Percentiles rank a stretch among this genome's conserved stretches.
Evolutionary conservation across 1,284 basidiomycete species (phyloP).

Genomic region (Cutaneotrichosporon sp.): DNA sequence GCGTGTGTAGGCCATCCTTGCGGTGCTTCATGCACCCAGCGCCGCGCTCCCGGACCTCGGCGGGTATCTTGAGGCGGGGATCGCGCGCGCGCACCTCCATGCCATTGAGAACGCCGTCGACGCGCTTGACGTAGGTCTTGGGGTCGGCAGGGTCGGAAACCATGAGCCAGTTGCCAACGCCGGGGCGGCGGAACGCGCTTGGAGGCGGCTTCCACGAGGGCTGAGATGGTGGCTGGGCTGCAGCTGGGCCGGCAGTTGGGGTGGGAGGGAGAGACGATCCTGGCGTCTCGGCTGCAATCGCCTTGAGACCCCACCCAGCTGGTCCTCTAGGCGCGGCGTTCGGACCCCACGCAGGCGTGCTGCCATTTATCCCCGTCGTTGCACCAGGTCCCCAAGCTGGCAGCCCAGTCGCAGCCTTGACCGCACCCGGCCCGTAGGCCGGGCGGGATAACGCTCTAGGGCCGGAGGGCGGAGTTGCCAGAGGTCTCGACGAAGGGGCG

Average conservation of each 20-base stretch:
- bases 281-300: slow-evolving; percentile 15
- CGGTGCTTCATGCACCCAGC: slow-evolving; percentile 39
- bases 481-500: slow-evolving; percentile 7
- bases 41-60: slow-evolving; percentile 31
- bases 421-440: not conserved
- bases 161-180: slow-evolving; percentile 34
- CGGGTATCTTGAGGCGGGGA: slow-evolving; percentile 34
- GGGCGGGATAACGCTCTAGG: not conserved
- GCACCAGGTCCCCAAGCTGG: not conserved
- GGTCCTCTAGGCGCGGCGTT: slow-evolving; percentile 5
- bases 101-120: slow-evolving; percentile 41
- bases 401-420: not conserved
- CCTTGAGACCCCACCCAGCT: not conserved
- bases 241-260: slow-evolving; percentile 9
- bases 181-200: slow-evolving; percentile 31
- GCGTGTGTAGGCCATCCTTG: slow-evolving; percentile 26
- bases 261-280: slow-evolving; percentile 7
- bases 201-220: slow-evolving; percentile 32
- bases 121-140: slow-evolving; percentile 38
- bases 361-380: not conserved
- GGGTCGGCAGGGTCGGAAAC: slow-evolving; percentile 24
- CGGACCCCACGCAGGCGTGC: not conserved
- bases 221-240: slow-evolving; percentile 2
- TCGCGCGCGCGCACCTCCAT: slow-evolving; percentile 34
- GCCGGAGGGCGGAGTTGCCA: slow-evolving; percentile 4